phyloP scores from a whole-genome alignment of 768 basidiomycete genomes.

The Exsudoporus frostii region DNA sequence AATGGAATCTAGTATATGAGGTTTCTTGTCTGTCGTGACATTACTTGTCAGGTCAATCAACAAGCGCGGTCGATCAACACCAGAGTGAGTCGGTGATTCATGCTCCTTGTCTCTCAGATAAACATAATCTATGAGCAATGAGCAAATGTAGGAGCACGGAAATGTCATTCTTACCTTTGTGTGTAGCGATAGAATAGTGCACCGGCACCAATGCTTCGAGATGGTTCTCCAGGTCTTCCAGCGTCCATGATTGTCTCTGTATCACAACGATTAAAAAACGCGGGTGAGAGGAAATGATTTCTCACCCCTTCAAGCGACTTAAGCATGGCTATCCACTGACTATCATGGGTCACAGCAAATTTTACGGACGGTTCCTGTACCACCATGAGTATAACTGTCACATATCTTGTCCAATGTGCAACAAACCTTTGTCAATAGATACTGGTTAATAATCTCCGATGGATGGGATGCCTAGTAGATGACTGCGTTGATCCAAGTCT shows the following conservation, averaged over 20 bases:
- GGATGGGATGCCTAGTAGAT: not conserved
- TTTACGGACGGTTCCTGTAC: not conserved
- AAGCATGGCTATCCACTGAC: not conserved
- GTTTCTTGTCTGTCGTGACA: no score
- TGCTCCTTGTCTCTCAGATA: not conserved
- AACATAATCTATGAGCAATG: not conserved
- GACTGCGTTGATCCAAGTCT: not conserved
- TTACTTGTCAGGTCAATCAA: not conserved
- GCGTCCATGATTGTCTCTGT: no score
- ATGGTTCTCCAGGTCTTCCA: no score
- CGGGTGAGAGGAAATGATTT: not conserved
- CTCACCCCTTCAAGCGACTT: not conserved
- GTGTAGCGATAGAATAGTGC: no score
- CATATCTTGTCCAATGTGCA: not conserved
- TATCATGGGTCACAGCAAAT: not conserved
- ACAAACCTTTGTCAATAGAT: not conserved
- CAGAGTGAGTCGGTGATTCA: not conserved
- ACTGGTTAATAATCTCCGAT: not conserved
- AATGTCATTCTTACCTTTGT: not conserved
- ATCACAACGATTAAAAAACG: no score
- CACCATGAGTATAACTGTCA: not conserved
- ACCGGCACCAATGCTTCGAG: no score
- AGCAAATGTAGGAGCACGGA: not conserved
- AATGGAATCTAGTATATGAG: no score
- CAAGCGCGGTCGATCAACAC: not conserved